phyloP scores from a whole-genome alignment of 1,284 basidiomycete genomes.

The Inonotus obliquus region DNA sequence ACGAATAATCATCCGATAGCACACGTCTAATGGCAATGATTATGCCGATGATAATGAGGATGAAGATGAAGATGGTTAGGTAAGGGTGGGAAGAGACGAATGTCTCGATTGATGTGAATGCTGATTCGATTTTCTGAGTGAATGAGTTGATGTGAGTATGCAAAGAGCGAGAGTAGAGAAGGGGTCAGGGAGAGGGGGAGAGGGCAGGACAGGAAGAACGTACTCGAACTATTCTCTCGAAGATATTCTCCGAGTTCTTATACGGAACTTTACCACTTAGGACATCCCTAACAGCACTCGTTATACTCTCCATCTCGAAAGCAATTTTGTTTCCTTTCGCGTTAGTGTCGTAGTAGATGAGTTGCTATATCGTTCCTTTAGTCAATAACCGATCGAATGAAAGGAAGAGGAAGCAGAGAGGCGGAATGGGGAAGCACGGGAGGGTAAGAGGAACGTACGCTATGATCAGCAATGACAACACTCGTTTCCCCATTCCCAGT shows the following conservation, averaged over 20 bases:
- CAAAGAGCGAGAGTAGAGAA: not conserved
- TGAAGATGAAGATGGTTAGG: constrained; percentile 14
- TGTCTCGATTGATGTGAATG: constrained; percentile 8
- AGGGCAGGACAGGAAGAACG: constrained; percentile 23
- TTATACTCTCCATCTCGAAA: constrained; percentile 54
- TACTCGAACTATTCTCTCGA: constrained; percentile 67
- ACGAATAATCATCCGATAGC: constrained; percentile 2
- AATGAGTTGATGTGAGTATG: not conserved
- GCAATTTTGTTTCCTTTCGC: constrained; percentile 45
- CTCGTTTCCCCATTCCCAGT: constrained; percentile 37
- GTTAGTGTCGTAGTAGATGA: constrained; percentile 66
- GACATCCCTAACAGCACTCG: constrained; percentile 68
- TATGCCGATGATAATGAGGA: constrained; percentile 7
- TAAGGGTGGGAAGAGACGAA: constrained; percentile 17
- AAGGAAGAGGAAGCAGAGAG: not conserved
- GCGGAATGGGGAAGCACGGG: not conserved
- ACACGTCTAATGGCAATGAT: constrained; percentile 9
- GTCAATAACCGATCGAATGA: too few relatives aligned
- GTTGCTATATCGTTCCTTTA: too few relatives aligned
- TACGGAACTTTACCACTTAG: constrained; percentile 49
- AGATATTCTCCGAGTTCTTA: constrained; percentile 64
- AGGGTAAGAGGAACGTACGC: constrained; percentile 42
- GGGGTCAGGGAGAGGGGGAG: not conserved
- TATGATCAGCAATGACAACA: constrained; percentile 77
- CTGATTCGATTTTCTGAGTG: constrained; percentile 9